A percentile compares a stretch with the other conserved stretches of the same genome.
phyloP scores from a whole-genome alignment of 768 basidiomycete genomes.

The Termitomyces sp. region DNA sequence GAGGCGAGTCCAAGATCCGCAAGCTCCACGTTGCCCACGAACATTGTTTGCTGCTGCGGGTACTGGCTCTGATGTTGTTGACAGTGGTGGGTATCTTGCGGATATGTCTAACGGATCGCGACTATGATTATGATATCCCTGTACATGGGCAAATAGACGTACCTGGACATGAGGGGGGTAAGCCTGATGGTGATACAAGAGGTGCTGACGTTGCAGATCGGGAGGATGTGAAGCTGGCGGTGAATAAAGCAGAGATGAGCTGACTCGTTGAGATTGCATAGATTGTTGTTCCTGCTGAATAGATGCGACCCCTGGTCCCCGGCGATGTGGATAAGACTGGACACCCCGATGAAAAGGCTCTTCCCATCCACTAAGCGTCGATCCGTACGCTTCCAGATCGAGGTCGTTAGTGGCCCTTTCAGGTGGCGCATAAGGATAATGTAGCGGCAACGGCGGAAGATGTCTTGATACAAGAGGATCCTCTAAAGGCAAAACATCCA shows the following conservation, averaged over 20 bases:
- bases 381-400: not conserved
- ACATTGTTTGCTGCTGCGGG: conserved; percentile 8
- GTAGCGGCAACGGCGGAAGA: not conserved
- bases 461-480: not conserved
- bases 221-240: not conserved
- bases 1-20: conserved; percentile 59
- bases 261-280: not conserved
- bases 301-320: not conserved
- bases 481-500: not conserved
- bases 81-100: conserved; percentile 14
- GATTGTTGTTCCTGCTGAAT: conserved; percentile 1
- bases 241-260: not conserved
- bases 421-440: conserved; percentile 16
- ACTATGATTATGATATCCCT: not conserved
- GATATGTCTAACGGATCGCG: not conserved
- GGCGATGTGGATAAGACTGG: not conserved
- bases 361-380: not conserved
- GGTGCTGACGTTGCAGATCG: not conserved
- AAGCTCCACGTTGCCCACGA: conserved; percentile 35
- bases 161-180: not conserved
- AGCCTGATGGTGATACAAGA: not conserved
- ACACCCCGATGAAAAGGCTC: not conserved
- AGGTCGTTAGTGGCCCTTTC: conserved; percentile 14
- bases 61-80: conserved; percentile 13
- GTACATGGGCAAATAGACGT: not conserved